These are phyloP conservation scores for Nicotiana benthamiana DNA, from an alignment of 257 asterid species.

Conservation along the genomic window DNA sequence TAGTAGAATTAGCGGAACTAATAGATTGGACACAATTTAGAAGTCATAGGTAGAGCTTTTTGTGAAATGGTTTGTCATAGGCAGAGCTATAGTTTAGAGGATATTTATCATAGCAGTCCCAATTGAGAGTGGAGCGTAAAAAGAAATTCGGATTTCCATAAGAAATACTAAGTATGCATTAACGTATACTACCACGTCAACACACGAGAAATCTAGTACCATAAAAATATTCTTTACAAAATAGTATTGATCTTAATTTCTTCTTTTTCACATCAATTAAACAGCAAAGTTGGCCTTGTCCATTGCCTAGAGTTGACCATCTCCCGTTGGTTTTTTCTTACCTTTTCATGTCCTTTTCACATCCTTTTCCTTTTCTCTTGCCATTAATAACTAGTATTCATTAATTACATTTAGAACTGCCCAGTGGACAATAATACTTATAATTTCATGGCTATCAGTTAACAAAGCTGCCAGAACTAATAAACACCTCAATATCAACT, in stretches of 20 bases:
- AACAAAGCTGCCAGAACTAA: neutral
- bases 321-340: no score
- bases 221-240: neutral
- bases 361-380: neutral
- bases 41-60: neutral
- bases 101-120: neutral
- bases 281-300: no score
- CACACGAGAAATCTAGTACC: neutral
- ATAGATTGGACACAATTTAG: neutral
- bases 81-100: neutral
- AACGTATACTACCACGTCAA: neutral
- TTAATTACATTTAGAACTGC: neutral
- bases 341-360: neutral
- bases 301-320: no score
- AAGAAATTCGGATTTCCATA: neutral
- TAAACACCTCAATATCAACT: neutral
- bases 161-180: neutral
- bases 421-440: neutral
- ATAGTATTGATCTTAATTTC: neutral
- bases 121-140: neutral
- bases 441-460: neutral
- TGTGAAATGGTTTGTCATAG: neutral
- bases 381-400: neutral
- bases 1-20: slow-evolving; percentile 12
- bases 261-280: no score